Evolutionary conservation across 257 asterid species (phyloP).

Genomic region (Anisodus acutangulus): DNA sequence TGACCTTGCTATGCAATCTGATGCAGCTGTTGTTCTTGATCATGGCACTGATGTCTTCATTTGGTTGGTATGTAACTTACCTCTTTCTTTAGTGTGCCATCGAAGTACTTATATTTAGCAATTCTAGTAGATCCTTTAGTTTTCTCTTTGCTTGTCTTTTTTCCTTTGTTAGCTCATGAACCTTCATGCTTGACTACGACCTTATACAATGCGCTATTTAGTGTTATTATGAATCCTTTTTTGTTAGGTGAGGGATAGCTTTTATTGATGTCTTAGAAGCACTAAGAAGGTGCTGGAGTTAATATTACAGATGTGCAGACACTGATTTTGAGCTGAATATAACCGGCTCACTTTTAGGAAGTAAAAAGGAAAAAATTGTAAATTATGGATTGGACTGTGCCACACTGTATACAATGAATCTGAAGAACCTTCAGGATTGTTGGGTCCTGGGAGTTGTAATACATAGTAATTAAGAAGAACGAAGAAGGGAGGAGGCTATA

Average conservation of each 20-base stretch:
- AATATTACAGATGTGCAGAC: neutral
- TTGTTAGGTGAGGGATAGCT: neutral
- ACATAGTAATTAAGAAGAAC: neutral
- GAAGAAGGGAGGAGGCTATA: neutral
- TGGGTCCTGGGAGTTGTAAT: neutral
- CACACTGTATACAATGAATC: constrained; percentile 11
- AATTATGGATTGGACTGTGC: neutral
- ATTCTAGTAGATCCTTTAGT: constrained; percentile 11
- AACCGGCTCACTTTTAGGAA: constrained; percentile 2
- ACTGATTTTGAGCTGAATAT: constrained; percentile 11
- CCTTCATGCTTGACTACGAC: neutral
- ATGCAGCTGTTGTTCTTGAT: constrained; percentile 97
- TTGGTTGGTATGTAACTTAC: constrained; percentile 76
- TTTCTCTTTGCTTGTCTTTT: neutral
- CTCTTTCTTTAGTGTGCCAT: constrained; percentile 20
- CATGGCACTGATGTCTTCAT: constrained; percentile 98
- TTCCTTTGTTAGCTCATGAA: neutral
- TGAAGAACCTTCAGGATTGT: neutral
- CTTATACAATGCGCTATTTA: neutral
- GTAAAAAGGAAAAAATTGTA: neutral
- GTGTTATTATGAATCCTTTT: neutral
- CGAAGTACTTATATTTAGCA: neutral
- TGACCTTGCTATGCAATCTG: constrained; percentile 99
- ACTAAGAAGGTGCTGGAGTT: neutral
- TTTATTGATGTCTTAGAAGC: neutral